These are phyloP conservation scores for Yamadazyma sp. DNA, from an alignment of 805 yeast genomes.

Conservation along the genomic window DNA sequence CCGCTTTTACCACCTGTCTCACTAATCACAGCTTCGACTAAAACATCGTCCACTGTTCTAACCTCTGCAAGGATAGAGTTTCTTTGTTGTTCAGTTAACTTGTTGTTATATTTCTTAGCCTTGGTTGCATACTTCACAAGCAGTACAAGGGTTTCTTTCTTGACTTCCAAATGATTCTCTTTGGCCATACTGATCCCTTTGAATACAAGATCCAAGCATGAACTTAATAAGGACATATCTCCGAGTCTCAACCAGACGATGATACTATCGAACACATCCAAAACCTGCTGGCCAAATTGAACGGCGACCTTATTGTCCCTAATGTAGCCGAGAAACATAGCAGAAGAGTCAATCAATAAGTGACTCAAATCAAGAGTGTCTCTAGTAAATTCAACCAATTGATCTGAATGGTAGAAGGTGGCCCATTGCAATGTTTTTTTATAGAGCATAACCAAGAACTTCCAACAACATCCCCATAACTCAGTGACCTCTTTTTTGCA, in stretches of 20 bases:
- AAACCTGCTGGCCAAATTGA: slow-evolving; percentile 32
- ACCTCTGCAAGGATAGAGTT: slow-evolving; percentile 63
- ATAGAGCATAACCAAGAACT: slow-evolving; percentile 66
- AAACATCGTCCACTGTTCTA: slow-evolving; percentile 48
- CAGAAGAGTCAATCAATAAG: slow-evolving; percentile 60
- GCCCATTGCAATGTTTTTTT: slow-evolving; percentile 78
- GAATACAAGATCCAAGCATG: slow-evolving; percentile 72
- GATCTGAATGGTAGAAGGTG: slow-evolving; percentile 49
- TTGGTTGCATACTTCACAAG: slow-evolving; percentile 65
- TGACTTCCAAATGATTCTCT: slow-evolving; percentile 52
- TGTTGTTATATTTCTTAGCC: slow-evolving; percentile 68
- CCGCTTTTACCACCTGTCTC: slow-evolving; percentile 22
- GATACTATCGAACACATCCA: slow-evolving; percentile 65
- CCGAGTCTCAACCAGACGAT: slow-evolving; percentile 81
- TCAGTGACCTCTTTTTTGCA: slow-evolving; percentile 5
- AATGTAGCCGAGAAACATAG: slow-evolving; percentile 9
- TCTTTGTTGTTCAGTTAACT: slow-evolving; percentile 65
- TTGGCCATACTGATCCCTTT: slow-evolving; percentile 64
- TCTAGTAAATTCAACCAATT: slow-evolving; percentile 77
- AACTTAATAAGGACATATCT: slow-evolving; percentile 67
- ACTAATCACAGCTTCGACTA: slow-evolving; percentile 53
- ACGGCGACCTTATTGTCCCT: slow-evolving; percentile 10
- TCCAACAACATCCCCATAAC: slow-evolving; percentile 77
- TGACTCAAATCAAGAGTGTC: slow-evolving; percentile 82
- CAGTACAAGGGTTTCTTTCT: slow-evolving; percentile 50